Evolutionary conservation across 371 early-diverging fungal genomes (phyloP), one percentile per base, ranked within the genome.

Genomic region (Lichtheimia corymbifera): DNA sequence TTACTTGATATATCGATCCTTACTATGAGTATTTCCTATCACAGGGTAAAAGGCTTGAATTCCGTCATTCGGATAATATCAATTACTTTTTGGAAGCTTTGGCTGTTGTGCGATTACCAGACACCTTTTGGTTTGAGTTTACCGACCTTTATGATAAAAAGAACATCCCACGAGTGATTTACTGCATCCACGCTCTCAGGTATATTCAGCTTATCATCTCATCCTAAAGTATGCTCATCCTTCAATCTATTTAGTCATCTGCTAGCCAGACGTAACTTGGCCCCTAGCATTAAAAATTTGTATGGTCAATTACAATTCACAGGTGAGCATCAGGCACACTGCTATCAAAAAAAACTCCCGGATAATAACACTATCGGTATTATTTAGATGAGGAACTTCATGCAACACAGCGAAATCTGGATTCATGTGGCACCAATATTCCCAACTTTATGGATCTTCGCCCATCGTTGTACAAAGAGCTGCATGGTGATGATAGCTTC

Each of bases 111-210:
- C 90, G 92, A 2, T 76, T 99, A 14, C 98, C 99, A 5, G 61
- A 82, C 71, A 89, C 93, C 63, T 99, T 99, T 83, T 89, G 93
- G 70, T 99, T 99, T 82, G 99, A 99, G 74, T 77, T 96, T 63
- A 95, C 97, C 0, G 99, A 99, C 79, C 79, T 99, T 13, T 99
- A 99, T 77, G 99, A 99, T 60, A 92, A 93, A 77, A 99, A 99
- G 76, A 99, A 99, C 76, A 93, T 99, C 72, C 99, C 99, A 22
- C 96, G 96, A 71, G 99, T 99, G 11, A 97, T 99, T 64, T 99
- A 99, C 76, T 99, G 99, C 78, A 91, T 99, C 54, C 99, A 99
- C 71, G 99, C 99, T 0, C 87, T 99, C 47, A 96, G 92, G 88
- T 92, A 84, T 58, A 14, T 27, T n/a, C n/a, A 60, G 17, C 18